phyloP scores from a whole-genome alignment of 805 yeast genomes.

The Priceomyces medius region DNA sequence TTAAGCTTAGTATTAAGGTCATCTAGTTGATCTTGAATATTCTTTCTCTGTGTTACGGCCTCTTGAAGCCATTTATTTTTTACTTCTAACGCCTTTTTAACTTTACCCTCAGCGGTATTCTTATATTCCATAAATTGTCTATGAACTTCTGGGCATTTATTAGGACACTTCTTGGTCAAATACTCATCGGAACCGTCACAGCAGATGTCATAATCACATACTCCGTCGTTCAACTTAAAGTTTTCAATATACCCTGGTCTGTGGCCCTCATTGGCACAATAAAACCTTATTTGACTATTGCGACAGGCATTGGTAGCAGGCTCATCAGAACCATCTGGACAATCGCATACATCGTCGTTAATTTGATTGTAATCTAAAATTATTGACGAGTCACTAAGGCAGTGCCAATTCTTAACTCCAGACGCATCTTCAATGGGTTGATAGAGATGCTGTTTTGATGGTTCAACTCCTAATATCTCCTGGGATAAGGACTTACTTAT shows the following conservation, averaged over 20 bases:
- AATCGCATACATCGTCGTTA: slow-evolving; percentile 91
- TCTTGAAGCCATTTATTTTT: slow-evolving; percentile 23
- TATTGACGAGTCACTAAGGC: slow-evolving; percentile 68
- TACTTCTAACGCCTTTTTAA: slow-evolving; percentile 26
- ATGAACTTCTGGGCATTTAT: slow-evolving; percentile 53
- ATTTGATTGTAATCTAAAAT: slow-evolving; percentile 58
- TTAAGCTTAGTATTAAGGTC: slow-evolving; percentile 5
- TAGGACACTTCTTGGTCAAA: slow-evolving; percentile 47
- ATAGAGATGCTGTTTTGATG: slow-evolving; percentile 45
- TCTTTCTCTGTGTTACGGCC: slow-evolving; percentile 14
- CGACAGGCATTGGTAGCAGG: slow-evolving; percentile 90
- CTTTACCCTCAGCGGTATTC: slow-evolving; percentile 11
- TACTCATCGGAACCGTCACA: slow-evolving; percentile 95
- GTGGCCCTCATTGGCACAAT: slow-evolving; percentile 77
- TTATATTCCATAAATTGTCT: slow-evolving; percentile 27
- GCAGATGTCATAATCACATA: slow-evolving; percentile 84
- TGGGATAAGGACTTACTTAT: background rate
- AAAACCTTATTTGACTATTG: slow-evolving; percentile 46
- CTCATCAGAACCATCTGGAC: slow-evolving; percentile 97
- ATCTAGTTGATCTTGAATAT: background rate
- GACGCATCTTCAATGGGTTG: slow-evolving; percentile 45
- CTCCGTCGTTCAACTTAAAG: slow-evolving; percentile 79
- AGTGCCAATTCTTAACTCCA: slow-evolving; percentile 51
- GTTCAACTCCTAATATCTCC: slow-evolving; percentile 34
- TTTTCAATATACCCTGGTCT: slow-evolving; percentile 61